These are phyloP conservation scores for Myxozyma neotropica DNA, from an alignment of 805 yeast genomes.

Conservation along the genomic window DNA sequence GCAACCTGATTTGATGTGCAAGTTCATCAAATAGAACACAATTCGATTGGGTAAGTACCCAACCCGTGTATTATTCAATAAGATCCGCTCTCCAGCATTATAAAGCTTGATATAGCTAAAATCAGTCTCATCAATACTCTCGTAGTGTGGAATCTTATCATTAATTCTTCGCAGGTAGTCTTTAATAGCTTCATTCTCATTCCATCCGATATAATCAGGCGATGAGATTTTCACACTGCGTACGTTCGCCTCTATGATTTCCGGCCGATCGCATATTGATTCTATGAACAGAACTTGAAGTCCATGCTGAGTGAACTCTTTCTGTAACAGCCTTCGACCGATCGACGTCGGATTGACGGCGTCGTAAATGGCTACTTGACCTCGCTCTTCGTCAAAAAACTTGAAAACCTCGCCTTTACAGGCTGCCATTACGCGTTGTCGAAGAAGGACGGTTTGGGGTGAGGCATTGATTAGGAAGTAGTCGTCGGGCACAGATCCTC, in stretches of 20 bases:
- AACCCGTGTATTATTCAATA: constrained; percentile 76
- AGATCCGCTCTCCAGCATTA: constrained; percentile 84
- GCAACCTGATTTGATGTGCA: constrained; percentile 81
- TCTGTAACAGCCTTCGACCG: constrained; percentile 63
- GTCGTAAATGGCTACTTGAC: constrained; percentile 95
- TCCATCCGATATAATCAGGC: constrained; percentile 73
- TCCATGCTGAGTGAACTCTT: constrained; percentile 55
- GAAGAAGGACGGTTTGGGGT: constrained; percentile 53
- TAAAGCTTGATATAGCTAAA: constrained; percentile 81
- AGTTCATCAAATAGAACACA: constrained; percentile 88
- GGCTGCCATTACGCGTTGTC: constrained; percentile 60
- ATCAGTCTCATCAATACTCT: constrained; percentile 53
- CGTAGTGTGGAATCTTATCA: constrained; percentile 67
- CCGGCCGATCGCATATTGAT: constrained; percentile 73
- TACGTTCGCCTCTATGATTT: constrained; percentile 71
- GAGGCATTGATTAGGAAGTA: constrained; percentile 60
- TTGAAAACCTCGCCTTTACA: constrained; percentile 69
- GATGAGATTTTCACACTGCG: constrained; percentile 77
- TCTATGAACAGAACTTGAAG: constrained; percentile 87
- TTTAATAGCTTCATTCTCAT: constrained; percentile 67
- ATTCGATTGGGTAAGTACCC: constrained; percentile 91
- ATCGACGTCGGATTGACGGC: constrained; percentile 83
- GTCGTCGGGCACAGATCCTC: constrained; percentile 64
- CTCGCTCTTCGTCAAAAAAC: constrained; percentile 74
- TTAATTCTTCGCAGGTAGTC: constrained; percentile 77